Evolutionary conservation across 129 eudicot species (phyloP).

Genomic region (Dittrichia graveolens): DNA sequence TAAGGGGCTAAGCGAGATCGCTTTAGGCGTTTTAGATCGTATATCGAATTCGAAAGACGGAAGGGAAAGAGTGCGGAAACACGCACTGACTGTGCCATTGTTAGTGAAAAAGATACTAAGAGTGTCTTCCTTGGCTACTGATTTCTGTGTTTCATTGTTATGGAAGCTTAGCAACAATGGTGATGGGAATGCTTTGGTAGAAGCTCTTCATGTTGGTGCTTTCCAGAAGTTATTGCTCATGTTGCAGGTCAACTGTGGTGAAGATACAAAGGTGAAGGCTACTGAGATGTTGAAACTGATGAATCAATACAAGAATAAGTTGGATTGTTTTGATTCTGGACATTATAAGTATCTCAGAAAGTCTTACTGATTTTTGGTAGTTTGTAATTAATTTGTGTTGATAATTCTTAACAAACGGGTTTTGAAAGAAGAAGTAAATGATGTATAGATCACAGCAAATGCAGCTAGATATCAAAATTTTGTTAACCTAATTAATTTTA

Average conservation of each 20-base stretch:
- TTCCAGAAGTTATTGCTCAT: slow-evolving; percentile 83
- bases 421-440: not conserved
- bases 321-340: slow-evolving; percentile 75
- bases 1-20: slow-evolving; percentile 62
- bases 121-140: slow-evolving; percentile 66
- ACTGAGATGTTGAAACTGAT: slow-evolving; percentile 80
- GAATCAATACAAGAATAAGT: slow-evolving; percentile 60
- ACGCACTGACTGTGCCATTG: slow-evolving; percentile 65
- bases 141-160: slow-evolving; percentile 53
- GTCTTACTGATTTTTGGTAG: slow-evolving; percentile 38
- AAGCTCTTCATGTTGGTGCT: slow-evolving; percentile 74
- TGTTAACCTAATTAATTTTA: slow-evolving; percentile 22
- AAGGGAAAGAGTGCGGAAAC: slow-evolving; percentile 35
- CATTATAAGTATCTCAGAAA: slow-evolving; percentile 71
- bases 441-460: slow-evolving; percentile 2
- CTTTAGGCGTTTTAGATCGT: slow-evolving; percentile 57
- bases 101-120: slow-evolving; percentile 74
- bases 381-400: slow-evolving; percentile 30
- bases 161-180: slow-evolving; percentile 62
- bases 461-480: slow-evolving; percentile 16
- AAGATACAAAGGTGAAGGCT: slow-evolving; percentile 63
- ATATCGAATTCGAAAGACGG: slow-evolving; percentile 45
- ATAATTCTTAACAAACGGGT: slow-evolving; percentile 13
- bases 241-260: slow-evolving; percentile 81
- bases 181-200: slow-evolving; percentile 41